Evolutionary conservation across 352 stramenopile species (phyloP).

Genomic region (Phytophthora syringae): DNA sequence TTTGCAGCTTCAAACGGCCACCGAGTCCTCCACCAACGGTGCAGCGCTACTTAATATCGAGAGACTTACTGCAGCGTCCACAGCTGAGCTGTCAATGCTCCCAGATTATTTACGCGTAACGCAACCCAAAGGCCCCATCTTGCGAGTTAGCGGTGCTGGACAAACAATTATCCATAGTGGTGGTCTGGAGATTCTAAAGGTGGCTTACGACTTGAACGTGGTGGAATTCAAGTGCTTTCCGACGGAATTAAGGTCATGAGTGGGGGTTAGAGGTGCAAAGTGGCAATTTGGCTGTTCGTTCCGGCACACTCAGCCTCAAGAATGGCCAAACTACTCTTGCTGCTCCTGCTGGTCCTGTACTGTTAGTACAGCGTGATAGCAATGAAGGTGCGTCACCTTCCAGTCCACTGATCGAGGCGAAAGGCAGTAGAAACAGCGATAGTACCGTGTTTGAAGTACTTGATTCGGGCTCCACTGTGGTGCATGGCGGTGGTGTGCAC

Average conservation of each 20-base stretch:
- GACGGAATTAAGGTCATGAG: constrained; percentile 60
- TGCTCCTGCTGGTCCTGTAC: constrained; percentile 21
- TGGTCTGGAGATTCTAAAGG: constrained; percentile 64
- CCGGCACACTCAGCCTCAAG: constrained; percentile 46
- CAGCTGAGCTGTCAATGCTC: constrained; percentile 16
- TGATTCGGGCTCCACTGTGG: constrained; percentile 51
- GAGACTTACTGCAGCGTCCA: constrained; percentile 23
- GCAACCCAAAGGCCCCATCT: constrained; percentile 42
- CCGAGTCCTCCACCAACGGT: background rate
- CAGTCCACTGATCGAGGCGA: constrained; percentile 40
- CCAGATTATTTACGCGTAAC: constrained; percentile 63
- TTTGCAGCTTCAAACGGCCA: constrained; percentile 33
- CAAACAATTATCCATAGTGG: constrained; percentile 65
- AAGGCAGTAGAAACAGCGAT: constrained; percentile 24
- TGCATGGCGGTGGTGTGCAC: constrained; percentile 63
- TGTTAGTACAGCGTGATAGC: constrained; percentile 34
- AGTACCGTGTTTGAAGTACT: constrained; percentile 63
- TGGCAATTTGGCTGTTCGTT: constrained; percentile 47
- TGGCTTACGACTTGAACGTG: constrained; percentile 60
- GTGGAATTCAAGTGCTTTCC: constrained; percentile 64
- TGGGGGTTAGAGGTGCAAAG: constrained; percentile 49
- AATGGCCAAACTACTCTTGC: constrained; percentile 46
- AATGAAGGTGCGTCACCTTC: constrained; percentile 20
- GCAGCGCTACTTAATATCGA: constrained; percentile 50
- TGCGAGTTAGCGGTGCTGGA: constrained; percentile 58